These are phyloP conservation scores for Rosa rugosa DNA, from an alignment of 306 rosid genomes.

Conservation along the genomic window DNA sequence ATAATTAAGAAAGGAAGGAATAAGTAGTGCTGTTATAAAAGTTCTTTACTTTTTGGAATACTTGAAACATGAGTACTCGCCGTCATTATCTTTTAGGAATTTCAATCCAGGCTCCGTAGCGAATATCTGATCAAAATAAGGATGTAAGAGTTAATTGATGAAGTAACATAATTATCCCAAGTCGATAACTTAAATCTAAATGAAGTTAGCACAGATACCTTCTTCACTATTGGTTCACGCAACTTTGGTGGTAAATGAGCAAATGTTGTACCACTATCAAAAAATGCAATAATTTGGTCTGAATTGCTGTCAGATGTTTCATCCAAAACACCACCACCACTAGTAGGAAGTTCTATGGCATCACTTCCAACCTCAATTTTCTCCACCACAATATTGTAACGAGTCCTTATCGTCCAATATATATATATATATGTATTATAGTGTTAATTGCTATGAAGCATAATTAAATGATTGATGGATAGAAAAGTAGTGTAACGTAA, in stretches of 20 bases:
- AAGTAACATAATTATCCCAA: neutral
- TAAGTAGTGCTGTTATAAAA: too few relatives aligned
- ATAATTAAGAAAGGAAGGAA: too few relatives aligned
- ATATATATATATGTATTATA: neutral
- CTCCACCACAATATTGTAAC: constrained; percentile 79
- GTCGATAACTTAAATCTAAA: constrained; percentile 2
- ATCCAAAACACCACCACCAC: constrained; percentile 25
- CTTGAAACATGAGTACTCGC: too few relatives aligned
- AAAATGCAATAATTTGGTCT: constrained; percentile 55
- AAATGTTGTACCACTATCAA: constrained; percentile 96
- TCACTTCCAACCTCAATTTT: constrained; percentile 66
- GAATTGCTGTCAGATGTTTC: constrained; percentile 38
- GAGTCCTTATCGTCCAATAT: constrained; percentile 17
- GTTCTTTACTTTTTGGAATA: too few relatives aligned
- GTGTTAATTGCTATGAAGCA: neutral
- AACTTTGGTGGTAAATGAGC: constrained; percentile 62
- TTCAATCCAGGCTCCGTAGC: too few relatives aligned
- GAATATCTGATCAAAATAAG: too few relatives aligned
- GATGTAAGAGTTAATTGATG: too few relatives aligned
- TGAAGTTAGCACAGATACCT: constrained; percentile 36
- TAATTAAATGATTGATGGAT: neutral
- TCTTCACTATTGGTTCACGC: constrained; percentile 40
- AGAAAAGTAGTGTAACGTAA: neutral
- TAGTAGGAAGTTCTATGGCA: constrained; percentile 54
- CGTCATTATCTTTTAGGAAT: too few relatives aligned